phyloP scores from a whole-genome alignment of 306 rosid species.

The Casuarina equisetifolia region DNA sequence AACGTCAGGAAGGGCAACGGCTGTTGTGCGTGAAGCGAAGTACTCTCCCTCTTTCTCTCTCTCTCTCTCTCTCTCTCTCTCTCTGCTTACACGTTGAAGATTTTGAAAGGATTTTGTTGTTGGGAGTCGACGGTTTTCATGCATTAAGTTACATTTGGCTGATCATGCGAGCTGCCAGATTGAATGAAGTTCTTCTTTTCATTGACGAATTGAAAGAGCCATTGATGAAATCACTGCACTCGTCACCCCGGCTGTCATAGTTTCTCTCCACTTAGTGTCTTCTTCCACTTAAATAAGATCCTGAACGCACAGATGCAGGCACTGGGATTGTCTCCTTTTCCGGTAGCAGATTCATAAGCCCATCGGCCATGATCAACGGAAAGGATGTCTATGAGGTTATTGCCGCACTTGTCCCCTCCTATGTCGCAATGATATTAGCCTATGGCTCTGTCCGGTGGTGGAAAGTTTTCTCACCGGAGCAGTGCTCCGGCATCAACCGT shows the following conservation, averaged over 20 bases:
- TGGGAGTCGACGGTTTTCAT: not conserved
- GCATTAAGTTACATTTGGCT: not conserved
- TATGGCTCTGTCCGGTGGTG: constrained; percentile 18
- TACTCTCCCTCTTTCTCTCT: no score
- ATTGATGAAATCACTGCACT: not conserved
- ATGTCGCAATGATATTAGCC: constrained; percentile 2
- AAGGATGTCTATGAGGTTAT: constrained; percentile 6
- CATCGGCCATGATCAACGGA: not conserved
- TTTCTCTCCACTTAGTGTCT: not conserved
- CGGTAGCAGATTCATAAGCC: not conserved
- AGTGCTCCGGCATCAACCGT: constrained; percentile 21
- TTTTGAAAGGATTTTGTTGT: not conserved
- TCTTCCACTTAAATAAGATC: not conserved
- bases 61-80: not conserved
- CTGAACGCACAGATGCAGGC: not conserved
- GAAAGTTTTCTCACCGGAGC: constrained; percentile 23
- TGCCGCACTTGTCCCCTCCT: constrained; percentile 10
- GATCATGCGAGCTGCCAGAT: not conserved
- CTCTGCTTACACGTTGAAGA: not conserved
- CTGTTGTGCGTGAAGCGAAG: no score
- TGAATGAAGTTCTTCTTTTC: not conserved
- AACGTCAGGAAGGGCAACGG: no score
- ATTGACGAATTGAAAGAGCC: not conserved
- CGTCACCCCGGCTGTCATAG: not conserved
- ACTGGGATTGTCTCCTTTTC: not conserved